Percentiles rank a stretch among this genome's conserved stretches.
Conservation (phyloP, 176 grass and related monocot genomes). For the Themeda triandra region DNA sequence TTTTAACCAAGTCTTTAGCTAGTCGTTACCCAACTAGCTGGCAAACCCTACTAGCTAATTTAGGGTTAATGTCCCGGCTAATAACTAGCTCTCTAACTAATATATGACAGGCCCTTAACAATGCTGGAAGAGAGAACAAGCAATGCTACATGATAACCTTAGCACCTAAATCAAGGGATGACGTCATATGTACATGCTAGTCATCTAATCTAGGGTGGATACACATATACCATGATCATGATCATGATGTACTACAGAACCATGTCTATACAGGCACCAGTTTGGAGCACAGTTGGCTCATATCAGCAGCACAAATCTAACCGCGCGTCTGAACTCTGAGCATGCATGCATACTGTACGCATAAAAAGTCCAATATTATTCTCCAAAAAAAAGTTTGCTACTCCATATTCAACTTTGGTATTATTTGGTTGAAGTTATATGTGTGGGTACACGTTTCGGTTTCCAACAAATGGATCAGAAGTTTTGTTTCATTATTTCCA, state of each 20-base stretch:
- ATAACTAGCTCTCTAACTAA: background rate
- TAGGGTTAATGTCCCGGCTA: background rate
- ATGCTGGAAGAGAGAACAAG: background rate
- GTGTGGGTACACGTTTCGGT: slow-evolving; percentile 22
- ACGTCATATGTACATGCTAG: background rate
- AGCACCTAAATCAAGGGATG: background rate
- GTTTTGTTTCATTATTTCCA: slow-evolving; percentile 15
- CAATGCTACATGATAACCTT: background rate
- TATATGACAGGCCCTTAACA: background rate
- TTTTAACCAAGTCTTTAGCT: background rate
- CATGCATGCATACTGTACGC: background rate
- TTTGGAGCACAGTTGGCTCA: background rate
- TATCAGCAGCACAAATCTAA: background rate
- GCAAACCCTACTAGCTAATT: background rate
- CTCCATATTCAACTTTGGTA: background rate
- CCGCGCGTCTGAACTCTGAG: background rate
- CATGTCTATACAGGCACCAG: background rate
- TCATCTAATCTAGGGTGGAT: background rate
- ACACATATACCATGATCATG: background rate
- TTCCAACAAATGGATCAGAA: background rate
- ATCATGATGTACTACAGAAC: background rate
- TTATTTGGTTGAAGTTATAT: slow-evolving; percentile 4
- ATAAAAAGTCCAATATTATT: background rate
- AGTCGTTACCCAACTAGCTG: background rate
- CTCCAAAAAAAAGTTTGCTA: background rate